Evolutionary conservation across 345 rosid species (phyloP).

Genomic region (Ceriops decandra): DNA sequence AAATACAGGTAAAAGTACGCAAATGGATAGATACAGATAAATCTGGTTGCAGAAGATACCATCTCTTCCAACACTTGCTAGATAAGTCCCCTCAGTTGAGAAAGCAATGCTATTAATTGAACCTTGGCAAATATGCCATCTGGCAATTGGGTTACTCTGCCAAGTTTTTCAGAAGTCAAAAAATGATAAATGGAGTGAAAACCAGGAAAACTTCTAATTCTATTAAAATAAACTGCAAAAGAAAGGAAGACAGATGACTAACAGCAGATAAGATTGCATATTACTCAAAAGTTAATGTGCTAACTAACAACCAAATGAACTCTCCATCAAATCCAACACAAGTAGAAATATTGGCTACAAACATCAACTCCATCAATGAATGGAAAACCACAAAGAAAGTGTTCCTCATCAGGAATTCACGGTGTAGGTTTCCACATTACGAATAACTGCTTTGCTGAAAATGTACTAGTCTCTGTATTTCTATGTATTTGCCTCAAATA

Average conservation of each 20-base stretch:
- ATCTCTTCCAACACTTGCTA: conserved; percentile 98
- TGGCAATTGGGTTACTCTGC: conserved; percentile 96
- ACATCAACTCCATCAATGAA: background rate
- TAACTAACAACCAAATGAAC: background rate
- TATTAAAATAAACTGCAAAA: background rate
- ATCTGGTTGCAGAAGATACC: conserved; percentile 40
- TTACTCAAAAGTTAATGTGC: background rate
- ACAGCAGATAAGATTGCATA: background rate
- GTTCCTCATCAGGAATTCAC: background rate
- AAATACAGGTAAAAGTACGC: conserved; percentile 1
- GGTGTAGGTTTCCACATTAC: background rate
- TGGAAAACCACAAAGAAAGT: background rate
- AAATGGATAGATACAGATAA: background rate
- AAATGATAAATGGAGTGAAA: conserved; percentile 5
- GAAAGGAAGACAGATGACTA: background rate
- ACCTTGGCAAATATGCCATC: conserved; percentile 99
- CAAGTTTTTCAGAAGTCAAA: conserved; percentile 27
- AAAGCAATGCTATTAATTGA: conserved; percentile 84
- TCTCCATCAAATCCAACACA: background rate
- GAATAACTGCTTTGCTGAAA: background rate
- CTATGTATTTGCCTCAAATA: background rate
- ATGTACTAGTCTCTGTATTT: background rate
- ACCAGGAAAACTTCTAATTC: background rate
- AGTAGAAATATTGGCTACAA: background rate
- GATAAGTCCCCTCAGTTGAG: conserved; percentile 75